Percentiles rank a stretch among this genome's conserved stretches.
phyloP scores from a whole-genome alignment of 2,329 filamentous ascomycete species.

The Phialocephala subalpina region DNA sequence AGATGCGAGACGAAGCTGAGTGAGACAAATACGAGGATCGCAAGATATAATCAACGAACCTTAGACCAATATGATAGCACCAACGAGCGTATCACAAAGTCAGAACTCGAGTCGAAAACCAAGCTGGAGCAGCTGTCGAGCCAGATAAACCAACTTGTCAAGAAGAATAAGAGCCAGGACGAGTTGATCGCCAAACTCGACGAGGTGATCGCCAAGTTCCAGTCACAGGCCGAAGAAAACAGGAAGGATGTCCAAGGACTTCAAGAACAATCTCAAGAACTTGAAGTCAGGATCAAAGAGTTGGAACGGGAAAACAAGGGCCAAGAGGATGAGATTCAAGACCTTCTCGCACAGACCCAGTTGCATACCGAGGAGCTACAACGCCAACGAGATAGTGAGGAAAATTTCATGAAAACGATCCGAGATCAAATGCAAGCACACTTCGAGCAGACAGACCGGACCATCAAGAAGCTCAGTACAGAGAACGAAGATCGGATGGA shows the following conservation, averaged over 20 bases:
- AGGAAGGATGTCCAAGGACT: background rate
- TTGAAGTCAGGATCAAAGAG: constrained; percentile 4
- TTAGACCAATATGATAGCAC: constrained; percentile 14
- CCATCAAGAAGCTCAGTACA: background rate
- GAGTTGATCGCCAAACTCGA: background rate
- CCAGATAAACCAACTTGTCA: background rate
- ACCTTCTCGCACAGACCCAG: constrained; percentile 17
- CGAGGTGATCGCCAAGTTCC: background rate
- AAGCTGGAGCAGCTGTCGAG: background rate
- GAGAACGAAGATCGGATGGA: constrained; percentile 2
- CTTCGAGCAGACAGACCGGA: constrained; percentile 8
- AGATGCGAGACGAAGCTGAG: constrained; percentile 1
- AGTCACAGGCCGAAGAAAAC: background rate
- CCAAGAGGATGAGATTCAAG: constrained; percentile 5
- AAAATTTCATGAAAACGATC: constrained; percentile 16
- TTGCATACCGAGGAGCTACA: constrained; percentile 18
- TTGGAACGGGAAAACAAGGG: background rate
- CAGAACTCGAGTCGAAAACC: background rate
- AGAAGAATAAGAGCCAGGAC: background rate
- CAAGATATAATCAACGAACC: constrained; percentile 17
- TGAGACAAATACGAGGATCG: constrained; percentile 7
- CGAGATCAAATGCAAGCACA: constrained; percentile 21
- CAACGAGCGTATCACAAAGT: background rate
- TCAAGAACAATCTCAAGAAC: background rate
- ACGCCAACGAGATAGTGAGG: constrained; percentile 15